Conservation (phyloP, 2,329 filamentous ascomycete genomes). For the Diaporthe citriasiana region DNA sequence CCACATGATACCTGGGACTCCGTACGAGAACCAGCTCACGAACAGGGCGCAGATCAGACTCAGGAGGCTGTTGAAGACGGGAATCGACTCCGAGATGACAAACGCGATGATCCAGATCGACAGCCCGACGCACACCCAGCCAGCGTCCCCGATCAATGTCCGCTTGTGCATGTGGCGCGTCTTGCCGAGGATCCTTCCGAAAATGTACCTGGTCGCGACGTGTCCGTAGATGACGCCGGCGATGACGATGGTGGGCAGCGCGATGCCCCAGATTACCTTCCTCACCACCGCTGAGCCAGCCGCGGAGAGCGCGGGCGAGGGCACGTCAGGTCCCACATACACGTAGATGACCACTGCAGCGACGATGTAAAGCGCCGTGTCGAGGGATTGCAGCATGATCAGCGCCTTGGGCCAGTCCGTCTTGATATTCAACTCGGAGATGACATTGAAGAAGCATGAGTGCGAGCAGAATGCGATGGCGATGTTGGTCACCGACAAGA, state of each 20-base stretch:
- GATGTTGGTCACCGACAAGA: constrained; percentile 73
- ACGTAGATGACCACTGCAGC: constrained; percentile 77
- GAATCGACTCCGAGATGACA: constrained; percentile 78
- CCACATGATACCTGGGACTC: constrained; percentile 63
- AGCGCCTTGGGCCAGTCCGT: constrained; percentile 55
- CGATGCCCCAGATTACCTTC: constrained; percentile 77
- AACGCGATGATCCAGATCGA: constrained; percentile 73
- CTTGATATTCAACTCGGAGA: constrained; percentile 74
- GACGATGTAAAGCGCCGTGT: constrained; percentile 74
- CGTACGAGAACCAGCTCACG: constrained; percentile 76
- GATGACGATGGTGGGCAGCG: constrained; percentile 78
- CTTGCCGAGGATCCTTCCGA: constrained; percentile 72
- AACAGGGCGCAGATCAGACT: constrained; percentile 75
- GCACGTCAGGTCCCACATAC: constrained; percentile 72
- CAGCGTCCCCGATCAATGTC: constrained; percentile 63
- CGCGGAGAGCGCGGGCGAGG: constrained; percentile 76
- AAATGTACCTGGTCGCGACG: constrained; percentile 76
- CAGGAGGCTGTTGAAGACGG: constrained; percentile 76
- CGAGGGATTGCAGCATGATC: constrained; percentile 68
- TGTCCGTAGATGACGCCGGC: constrained; percentile 79
- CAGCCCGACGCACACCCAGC: constrained; percentile 71
- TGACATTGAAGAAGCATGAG: constrained; percentile 78
- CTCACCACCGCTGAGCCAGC: constrained; percentile 65
- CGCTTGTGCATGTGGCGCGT: constrained; percentile 68
- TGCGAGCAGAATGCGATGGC: constrained; percentile 77